Percentiles rank a stretch among this genome's conserved stretches.
phyloP scores from a whole-genome alignment of 345 rosid genomes.

The Alliaria petiolata region DNA sequence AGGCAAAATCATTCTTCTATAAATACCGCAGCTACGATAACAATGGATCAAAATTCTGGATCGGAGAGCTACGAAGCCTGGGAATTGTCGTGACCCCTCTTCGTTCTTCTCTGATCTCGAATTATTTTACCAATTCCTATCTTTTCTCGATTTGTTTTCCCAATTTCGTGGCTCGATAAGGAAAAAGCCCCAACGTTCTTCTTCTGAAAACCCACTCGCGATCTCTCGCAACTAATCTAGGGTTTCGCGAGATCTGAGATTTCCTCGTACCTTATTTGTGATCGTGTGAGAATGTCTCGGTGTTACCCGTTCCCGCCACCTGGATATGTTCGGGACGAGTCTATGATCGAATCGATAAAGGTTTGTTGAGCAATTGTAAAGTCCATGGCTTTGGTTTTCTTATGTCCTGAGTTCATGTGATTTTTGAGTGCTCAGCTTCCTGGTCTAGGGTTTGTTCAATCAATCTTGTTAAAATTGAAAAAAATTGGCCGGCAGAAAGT shows the following conservation, averaged over 20 bases:
- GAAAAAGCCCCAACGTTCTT: neutral
- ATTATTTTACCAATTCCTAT: neutral
- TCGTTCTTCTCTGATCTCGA: constrained; percentile 4
- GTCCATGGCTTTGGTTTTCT: constrained; percentile 8
- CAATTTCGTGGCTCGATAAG: neutral
- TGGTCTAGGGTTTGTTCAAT: neutral
- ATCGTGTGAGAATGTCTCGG: constrained; percentile 45
- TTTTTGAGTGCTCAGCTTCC: constrained; percentile 38
- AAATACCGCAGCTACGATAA: neutral
- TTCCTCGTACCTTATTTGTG: neutral
- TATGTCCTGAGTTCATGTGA: constrained; percentile 26
- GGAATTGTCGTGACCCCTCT: constrained; percentile 5
- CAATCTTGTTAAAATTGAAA: neutral
- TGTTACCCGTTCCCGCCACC: constrained; percentile 63
- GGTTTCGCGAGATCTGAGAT: constrained; percentile 18
- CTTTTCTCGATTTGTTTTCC: neutral
- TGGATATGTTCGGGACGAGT: constrained; percentile 34
- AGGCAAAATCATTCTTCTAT: neutral
- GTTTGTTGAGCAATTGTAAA: constrained; percentile 54
- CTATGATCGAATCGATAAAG: constrained; percentile 51
- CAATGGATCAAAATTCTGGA: neutral
- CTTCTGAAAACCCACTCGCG: neutral
- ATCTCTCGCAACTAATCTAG: constrained; percentile 14
- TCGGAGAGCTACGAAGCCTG: constrained; percentile 21
- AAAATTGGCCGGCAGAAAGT: neutral